Percentiles rank a stretch among this genome's conserved stretches.
Conservation (phyloP, 331 rosid genomes). For the Cydonia oblonga region DNA sequence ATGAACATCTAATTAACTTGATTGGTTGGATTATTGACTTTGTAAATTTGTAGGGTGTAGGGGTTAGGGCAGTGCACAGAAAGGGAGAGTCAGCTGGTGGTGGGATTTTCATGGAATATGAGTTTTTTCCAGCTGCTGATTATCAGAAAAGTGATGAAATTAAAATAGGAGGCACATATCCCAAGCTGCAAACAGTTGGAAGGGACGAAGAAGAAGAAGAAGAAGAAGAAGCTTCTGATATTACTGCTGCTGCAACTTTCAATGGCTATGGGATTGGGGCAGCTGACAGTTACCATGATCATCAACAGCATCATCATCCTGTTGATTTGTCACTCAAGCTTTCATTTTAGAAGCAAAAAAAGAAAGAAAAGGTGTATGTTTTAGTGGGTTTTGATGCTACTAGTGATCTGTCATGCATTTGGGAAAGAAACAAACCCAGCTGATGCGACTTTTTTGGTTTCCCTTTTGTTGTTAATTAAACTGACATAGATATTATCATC, state of each 20-base stretch:
- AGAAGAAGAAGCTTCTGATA: conserved; percentile 44
- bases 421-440: not conserved
- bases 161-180: conserved; percentile 23
- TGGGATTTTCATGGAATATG: conserved; percentile 64
- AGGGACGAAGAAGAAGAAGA: not conserved
- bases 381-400: not conserved
- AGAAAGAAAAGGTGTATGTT: too few species aligned
- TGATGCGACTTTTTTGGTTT: not conserved
- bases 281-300: conserved; percentile 16
- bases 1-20: not conserved
- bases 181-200: conserved; percentile 10
- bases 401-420: not conserved
- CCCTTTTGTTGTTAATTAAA: conserved; percentile 17
- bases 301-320: conserved; percentile 11
- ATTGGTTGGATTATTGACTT: not conserved
- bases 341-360: conserved; percentile 26
- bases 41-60: conserved; percentile 30
- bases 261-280: conserved; percentile 16
- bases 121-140: conserved; percentile 49
- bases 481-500: not conserved
- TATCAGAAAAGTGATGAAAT: not conserved
- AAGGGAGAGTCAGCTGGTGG: conserved; percentile 25
- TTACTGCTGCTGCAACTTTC: conserved; percentile 3
- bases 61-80: conserved; percentile 66
- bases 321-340: conserved; percentile 86